phyloP scores from a whole-genome alignment of 179 eudicot species.

The Amaranthus tricolor region DNA sequence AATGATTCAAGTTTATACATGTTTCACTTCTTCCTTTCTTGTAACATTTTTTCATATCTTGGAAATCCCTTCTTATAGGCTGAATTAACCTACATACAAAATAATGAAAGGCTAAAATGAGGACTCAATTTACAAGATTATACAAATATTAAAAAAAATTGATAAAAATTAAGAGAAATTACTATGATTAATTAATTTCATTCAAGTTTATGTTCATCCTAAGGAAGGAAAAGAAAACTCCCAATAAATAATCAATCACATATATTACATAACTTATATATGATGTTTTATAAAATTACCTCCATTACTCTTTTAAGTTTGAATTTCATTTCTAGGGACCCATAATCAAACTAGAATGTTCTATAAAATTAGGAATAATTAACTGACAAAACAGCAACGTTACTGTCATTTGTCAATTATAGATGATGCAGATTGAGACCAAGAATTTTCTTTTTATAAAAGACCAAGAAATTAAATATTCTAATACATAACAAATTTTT shows the following conservation, averaged over 20 bases:
- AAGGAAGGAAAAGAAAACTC: too few species aligned
- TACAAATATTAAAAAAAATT: background rate
- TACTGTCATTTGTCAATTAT: constrained; percentile 10
- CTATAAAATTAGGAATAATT: background rate
- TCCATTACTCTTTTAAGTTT: background rate
- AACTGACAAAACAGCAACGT: background rate
- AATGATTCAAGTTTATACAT: constrained; percentile 11
- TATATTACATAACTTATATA: too few species aligned
- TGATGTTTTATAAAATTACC: too few species aligned
- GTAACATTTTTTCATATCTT: constrained; percentile 53
- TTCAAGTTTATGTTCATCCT: too few species aligned
- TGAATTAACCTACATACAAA: constrained; percentile 47
- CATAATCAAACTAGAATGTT: background rate
- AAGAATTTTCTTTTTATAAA: too few species aligned
- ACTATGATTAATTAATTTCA: too few species aligned
- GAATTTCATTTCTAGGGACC: background rate
- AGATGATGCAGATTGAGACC: background rate
- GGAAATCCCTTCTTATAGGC: constrained; percentile 62
- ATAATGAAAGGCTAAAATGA: background rate
- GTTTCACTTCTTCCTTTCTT: constrained; percentile 33
- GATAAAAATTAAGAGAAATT: background rate
- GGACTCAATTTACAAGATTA: background rate
- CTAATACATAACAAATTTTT: background rate
- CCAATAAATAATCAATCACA: too few species aligned
- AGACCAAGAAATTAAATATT: background rate